phyloP scores from a whole-genome alignment of 1,284 basidiomycete genomes.

The Schizopora paradoxa region DNA sequence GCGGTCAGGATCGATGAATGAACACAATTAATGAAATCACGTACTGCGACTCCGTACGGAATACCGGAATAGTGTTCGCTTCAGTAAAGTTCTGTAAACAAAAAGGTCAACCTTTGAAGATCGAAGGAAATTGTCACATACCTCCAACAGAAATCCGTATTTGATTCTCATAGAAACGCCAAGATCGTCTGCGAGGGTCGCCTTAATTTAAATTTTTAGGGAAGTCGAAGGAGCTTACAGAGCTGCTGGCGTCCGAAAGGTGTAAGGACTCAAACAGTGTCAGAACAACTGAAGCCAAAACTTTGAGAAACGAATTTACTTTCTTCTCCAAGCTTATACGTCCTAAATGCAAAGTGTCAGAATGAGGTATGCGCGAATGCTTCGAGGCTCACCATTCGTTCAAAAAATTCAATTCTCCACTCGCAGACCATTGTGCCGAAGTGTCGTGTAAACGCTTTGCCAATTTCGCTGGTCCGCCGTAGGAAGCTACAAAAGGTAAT shows the following conservation, averaged over 20 bases:
- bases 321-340: constrained; percentile 78
- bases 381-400: constrained; percentile 56
- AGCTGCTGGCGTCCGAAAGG: constrained; percentile 80
- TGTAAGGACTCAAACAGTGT: constrained; percentile 52
- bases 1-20: not conserved
- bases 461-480: constrained; percentile 63
- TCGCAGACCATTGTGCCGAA: constrained; percentile 54
- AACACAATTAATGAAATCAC: constrained; percentile 26
- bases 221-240: constrained; percentile 38
- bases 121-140: constrained; percentile 19
- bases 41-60: constrained; percentile 83
- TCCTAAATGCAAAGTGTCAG: constrained; percentile 40
- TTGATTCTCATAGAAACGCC: constrained; percentile 71
- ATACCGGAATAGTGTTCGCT: constrained; percentile 68
- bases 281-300: constrained; percentile 11
- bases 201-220: constrained; percentile 1
- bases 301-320: constrained; percentile 32
- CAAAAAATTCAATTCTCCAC: constrained; percentile 64
- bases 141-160: constrained; percentile 75
- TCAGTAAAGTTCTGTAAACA: constrained; percentile 65
- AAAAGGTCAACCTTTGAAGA: not conserved
- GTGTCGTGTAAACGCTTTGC: constrained; percentile 50
- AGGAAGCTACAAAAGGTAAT: constrained; percentile 40
- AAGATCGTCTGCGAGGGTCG: constrained; percentile 47
- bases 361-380: not conserved